Conservation (phyloP, 768 basidiomycete genomes). For the Lactarius sanguifluus region DNA sequence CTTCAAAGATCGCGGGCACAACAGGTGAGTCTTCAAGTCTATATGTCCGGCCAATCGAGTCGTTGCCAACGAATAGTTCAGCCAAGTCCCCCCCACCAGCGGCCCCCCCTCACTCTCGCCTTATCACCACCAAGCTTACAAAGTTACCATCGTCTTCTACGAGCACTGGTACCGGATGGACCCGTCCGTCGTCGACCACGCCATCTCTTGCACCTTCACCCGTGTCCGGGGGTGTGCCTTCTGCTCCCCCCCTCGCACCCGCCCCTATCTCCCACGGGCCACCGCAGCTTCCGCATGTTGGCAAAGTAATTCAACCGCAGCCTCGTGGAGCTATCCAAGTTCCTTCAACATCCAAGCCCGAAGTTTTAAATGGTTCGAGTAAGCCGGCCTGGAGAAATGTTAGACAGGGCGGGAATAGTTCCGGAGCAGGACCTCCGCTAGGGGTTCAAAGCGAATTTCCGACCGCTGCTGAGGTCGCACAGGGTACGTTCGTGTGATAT, state of each 20-base stretch:
- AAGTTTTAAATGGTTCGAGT: constrained; percentile 25
- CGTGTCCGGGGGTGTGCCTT: constrained; percentile 41
- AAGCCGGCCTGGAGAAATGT: constrained; percentile 77
- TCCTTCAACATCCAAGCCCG: constrained; percentile 36
- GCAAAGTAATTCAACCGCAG: constrained; percentile 70
- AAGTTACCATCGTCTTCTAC: constrained; percentile 58
- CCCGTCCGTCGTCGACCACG: constrained; percentile 71
- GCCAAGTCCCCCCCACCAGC: constrained; percentile 59
- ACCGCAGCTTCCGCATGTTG: constrained; percentile 55
- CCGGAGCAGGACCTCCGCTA: constrained; percentile 43
- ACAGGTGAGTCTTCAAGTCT: constrained; percentile 44
- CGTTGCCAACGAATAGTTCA: constrained; percentile 33
- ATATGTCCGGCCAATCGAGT: constrained; percentile 1
- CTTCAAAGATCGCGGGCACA: constrained; percentile 52
- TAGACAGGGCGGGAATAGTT: constrained; percentile 37
- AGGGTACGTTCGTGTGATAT: constrained; percentile 50
- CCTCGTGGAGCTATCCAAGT: constrained; percentile 42
- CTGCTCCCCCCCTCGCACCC: constrained; percentile 37
- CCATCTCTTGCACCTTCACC: constrained; percentile 56
- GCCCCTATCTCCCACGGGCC: constrained; percentile 35
- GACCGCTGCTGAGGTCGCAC: constrained; percentile 93
- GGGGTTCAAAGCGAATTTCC: constrained; percentile 75
- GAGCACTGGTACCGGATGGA: constrained; percentile 68
- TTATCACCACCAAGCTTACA: constrained; percentile 87
- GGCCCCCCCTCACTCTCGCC: constrained; percentile 65